Percentiles rank a stretch among this genome's conserved stretches.
Conservation (phyloP, 2,329 filamentous ascomycete species). For the Escovopsis weberi region DNA sequence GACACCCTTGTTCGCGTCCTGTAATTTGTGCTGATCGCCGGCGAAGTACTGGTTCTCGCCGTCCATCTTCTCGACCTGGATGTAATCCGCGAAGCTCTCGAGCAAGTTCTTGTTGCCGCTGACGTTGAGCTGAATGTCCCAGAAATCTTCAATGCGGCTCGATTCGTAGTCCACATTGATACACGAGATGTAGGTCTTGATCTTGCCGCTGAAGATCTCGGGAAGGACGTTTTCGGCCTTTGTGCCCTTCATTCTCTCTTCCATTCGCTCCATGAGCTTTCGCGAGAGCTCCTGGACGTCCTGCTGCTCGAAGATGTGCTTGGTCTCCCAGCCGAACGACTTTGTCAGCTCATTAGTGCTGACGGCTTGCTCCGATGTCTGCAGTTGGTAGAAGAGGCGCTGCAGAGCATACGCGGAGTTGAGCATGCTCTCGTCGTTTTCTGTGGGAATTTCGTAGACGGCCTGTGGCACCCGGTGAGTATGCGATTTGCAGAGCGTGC, state of each 20-base stretch:
- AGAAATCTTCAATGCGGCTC: conserved; percentile 90
- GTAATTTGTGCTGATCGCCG: conserved; percentile 74
- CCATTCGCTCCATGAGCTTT: conserved; percentile 93
- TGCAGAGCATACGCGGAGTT: conserved; percentile 94
- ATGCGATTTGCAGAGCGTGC: not conserved
- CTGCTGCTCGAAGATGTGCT: conserved; percentile 97
- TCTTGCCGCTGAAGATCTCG: conserved; percentile 89
- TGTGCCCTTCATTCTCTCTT: conserved; percentile 96
- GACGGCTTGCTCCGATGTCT: conserved; percentile 72
- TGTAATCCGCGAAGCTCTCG: conserved; percentile 91
- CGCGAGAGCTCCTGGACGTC: conserved; percentile 94
- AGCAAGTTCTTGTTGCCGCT: conserved; percentile 84
- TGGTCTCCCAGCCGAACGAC: conserved; percentile 95
- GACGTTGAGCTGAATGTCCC: conserved; percentile 97
- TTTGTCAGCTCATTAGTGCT: conserved; percentile 86
- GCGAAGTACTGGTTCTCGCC: conserved; percentile 98
- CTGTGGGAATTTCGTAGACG: conserved; percentile 92
- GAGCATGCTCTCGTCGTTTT: conserved; percentile 61
- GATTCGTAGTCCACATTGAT: conserved; percentile 98
- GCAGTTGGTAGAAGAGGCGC: conserved; percentile 84
- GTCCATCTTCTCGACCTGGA: conserved; percentile 91
- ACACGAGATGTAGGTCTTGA: conserved; percentile 97
- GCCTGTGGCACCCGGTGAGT: conserved; percentile 39
- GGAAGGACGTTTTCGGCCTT: conserved; percentile 77
- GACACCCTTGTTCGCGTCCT: conserved; percentile 94